phyloP scores from a whole-genome alignment of 805 yeast genomes.

The Candida nemodendra region DNA sequence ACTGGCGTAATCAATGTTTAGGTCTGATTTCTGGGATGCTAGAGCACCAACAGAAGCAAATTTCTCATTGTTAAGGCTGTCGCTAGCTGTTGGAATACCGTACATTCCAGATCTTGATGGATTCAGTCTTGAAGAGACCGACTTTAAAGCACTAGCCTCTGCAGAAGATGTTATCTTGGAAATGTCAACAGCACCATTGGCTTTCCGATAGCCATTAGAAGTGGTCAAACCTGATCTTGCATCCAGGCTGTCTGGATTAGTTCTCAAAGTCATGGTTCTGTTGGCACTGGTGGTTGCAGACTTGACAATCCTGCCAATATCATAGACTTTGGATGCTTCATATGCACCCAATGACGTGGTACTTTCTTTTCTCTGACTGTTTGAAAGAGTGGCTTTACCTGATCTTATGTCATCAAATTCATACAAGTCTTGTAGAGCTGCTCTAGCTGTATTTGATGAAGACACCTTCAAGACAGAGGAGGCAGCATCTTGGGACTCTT shows the following conservation, averaged over 20 bases:
- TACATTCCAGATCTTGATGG: conserved; percentile 20
- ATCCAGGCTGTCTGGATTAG: conserved; percentile 39
- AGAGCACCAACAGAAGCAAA: conserved; percentile 59
- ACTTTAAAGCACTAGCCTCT: conserved; percentile 35
- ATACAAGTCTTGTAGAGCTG: conserved; percentile 39
- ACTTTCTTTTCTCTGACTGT: conserved; percentile 20
- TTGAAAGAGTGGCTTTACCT: conserved; percentile 36
- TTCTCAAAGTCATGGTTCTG: conserved; percentile 44
- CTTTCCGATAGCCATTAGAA: conserved; percentile 32
- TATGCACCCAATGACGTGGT: conserved; percentile 23
- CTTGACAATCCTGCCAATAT: conserved; percentile 29
- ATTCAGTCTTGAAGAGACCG: conserved; percentile 30
- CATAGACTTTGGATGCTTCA: conserved; percentile 30
- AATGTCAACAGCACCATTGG: conserved; percentile 47
- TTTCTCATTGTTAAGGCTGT: conserved; percentile 39
- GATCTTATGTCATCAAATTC: conserved; percentile 44
- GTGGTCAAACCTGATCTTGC: conserved; percentile 33
- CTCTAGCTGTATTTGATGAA: conserved; percentile 32
- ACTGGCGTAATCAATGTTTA: conserved; percentile 42
- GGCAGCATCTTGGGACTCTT: conserved; percentile 42
- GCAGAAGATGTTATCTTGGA: conserved; percentile 53
- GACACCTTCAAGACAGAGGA: conserved; percentile 36
- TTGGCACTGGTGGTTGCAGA: conserved; percentile 40
- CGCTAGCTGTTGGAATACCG: conserved; percentile 44
- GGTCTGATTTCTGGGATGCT: conserved; percentile 45